phyloP scores from a whole-genome alignment of 768 basidiomycete genomes.

The Chiua virens region DNA sequence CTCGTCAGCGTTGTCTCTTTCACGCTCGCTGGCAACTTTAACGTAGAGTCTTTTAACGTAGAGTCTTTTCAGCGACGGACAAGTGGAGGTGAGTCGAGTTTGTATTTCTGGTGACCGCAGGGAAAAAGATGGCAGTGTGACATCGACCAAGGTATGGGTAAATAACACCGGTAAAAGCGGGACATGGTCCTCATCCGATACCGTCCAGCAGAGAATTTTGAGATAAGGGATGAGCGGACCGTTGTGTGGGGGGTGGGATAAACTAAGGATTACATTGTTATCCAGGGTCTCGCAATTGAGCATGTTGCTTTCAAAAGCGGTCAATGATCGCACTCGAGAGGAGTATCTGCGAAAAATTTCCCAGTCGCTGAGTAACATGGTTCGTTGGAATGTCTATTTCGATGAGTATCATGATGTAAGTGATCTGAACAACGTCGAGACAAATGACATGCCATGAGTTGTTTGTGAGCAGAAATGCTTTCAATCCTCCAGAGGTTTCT shows the following conservation, averaged over 20 bases:
- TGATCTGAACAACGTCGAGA: not conserved
- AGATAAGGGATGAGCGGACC: conserved; percentile 23
- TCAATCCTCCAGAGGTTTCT: conserved; percentile 13
- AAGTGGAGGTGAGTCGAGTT: conserved; percentile 13
- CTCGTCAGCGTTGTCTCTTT: not conserved
- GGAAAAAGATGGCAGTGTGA: conserved; percentile 7
- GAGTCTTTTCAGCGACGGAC: conserved; percentile 19
- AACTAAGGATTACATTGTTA: conserved; percentile 23
- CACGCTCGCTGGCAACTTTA: conserved; percentile 16
- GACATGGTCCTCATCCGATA: conserved; percentile 1
- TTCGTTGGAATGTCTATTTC: conserved; percentile 25
- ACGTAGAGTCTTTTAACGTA: not conserved
- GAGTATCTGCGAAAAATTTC: conserved; percentile 29
- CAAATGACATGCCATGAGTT: not conserved
- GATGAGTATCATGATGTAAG: conserved; percentile 1
- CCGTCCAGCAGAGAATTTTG: conserved; percentile 19
- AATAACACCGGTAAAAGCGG: conserved; percentile 21
- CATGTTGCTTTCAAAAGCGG: conserved; percentile 18
- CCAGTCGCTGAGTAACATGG: conserved; percentile 30
- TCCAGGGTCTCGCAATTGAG: conserved; percentile 5
- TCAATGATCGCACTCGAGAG: conserved; percentile 12
- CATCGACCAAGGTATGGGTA: conserved; percentile 8
- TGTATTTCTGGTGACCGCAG: conserved; percentile 19
- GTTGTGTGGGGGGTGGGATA: conserved; percentile 21
- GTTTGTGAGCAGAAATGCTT: conserved; percentile 4